A percentile compares a stretch with the other conserved stretches of the same genome.
phyloP scores from a whole-genome alignment of 2,329 filamentous ascomycete species.

The Penicillium freii region DNA sequence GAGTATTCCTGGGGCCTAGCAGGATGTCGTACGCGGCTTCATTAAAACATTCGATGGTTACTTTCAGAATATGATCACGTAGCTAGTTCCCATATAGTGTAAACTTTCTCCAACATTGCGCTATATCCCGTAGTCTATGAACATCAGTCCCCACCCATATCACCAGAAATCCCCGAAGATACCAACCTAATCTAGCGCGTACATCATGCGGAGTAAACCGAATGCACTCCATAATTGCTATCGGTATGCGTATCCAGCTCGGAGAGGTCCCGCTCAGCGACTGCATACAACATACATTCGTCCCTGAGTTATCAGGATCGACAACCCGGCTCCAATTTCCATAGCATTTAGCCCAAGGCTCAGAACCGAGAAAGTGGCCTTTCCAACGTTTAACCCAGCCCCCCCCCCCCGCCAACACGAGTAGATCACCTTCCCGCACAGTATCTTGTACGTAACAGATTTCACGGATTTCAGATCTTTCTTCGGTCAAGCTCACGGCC shows the following conservation, averaged over 20 bases:
- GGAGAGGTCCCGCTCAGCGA: not conserved
- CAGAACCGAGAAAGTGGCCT: constrained; percentile 17
- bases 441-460: constrained; percentile 14
- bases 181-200: not conserved
- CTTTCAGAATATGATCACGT: not conserved
- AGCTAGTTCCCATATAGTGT: not conserved
- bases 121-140: constrained; percentile 3
- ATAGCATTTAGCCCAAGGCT: constrained; percentile 11
- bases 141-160: not conserved
- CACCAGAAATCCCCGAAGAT: not conserved
- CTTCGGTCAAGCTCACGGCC: not conserved
- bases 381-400: not conserved
- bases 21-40: not conserved
- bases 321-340: constrained; percentile 12
- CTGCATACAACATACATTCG: not conserved
- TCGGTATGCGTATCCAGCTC: not conserved
- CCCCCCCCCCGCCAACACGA: not conserved
- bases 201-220: not conserved
- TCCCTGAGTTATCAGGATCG: constrained; percentile 14
- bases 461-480: not conserved
- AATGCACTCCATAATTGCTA: not conserved
- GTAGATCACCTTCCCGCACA: constrained; percentile 1
- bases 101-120: not conserved
- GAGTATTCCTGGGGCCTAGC: not conserved
- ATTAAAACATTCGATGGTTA: not conserved